These are phyloP conservation scores for Bipolaris cookei DNA, from an alignment of 2,329 filamentous ascomycete genomes.

Conservation along the genomic window DNA sequence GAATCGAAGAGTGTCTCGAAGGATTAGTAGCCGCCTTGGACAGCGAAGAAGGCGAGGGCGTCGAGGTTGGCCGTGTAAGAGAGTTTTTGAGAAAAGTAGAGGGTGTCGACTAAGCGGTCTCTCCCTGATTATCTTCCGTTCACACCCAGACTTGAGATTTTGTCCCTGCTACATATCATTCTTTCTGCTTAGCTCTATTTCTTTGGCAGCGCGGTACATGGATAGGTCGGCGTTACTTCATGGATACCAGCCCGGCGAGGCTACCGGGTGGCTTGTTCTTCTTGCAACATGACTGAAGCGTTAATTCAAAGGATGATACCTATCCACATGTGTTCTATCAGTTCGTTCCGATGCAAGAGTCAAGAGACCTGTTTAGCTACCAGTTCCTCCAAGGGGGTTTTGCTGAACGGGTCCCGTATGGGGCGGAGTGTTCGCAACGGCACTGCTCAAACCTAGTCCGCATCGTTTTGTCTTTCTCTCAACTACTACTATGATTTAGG, in stretches of 20 bases:
- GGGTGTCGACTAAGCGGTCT: slow-evolving; percentile 52
- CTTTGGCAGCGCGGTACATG: neutral
- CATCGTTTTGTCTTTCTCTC: no score
- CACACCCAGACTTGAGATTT: neutral
- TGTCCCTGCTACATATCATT: neutral
- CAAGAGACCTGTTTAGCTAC: neutral
- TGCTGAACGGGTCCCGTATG: neutral
- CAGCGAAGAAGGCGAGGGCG: slow-evolving; percentile 72
- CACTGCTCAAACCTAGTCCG: no score
- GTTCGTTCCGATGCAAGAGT: no score
- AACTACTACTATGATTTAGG: no score
- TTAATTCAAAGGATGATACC: neutral
- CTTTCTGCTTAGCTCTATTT: neutral
- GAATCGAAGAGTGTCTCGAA: slow-evolving; percentile 81
- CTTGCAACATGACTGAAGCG: neutral
- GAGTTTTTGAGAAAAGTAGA: slow-evolving; percentile 83
- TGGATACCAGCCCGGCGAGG: slow-evolving; percentile 3
- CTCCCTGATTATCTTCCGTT: neutral
- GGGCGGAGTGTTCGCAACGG: no score
- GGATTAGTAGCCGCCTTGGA: slow-evolving; percentile 85
- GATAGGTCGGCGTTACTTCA: neutral
- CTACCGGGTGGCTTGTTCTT: neutral
- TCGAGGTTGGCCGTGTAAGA: slow-evolving; percentile 77
- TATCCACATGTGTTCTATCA: neutral
- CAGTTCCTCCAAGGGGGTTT: neutral